Evolutionary conservation across 176 grass and related monocot genomes (phyloP).

Genomic region (Eragrostis nindensis): DNA sequence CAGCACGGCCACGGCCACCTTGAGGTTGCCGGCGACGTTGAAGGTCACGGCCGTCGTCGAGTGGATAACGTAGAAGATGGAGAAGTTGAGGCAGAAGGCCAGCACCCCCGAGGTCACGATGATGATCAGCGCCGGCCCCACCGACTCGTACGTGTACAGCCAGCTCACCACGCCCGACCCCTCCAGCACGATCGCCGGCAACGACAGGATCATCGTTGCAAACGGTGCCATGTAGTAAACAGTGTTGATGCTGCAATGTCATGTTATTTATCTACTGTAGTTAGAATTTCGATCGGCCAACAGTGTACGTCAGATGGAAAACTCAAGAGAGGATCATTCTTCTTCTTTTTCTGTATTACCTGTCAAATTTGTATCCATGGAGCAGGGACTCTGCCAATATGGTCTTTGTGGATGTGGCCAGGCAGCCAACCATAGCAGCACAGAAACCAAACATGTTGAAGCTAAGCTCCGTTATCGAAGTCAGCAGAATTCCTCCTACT

Average conservation of each 20-base stretch:
- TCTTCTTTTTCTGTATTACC: too few relatives aligned
- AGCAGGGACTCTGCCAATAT: constrained; percentile 83
- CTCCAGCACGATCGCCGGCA: constrained; percentile 63
- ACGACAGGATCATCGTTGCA: constrained; percentile 74
- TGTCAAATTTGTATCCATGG: constrained; percentile 91
- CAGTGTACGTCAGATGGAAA: background rate
- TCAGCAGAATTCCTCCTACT: constrained; percentile 74
- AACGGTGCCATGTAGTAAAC: constrained; percentile 92
- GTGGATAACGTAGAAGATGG: constrained; percentile 84
- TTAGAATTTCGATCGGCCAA: too few relatives aligned
- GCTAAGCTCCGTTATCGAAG: constrained; percentile 75
- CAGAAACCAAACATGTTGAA: constrained; percentile 82
- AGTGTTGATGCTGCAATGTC: constrained; percentile 83
- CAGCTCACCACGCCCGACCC: constrained; percentile 62
- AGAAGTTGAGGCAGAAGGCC: constrained; percentile 86
- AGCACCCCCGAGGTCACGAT: constrained; percentile 64
- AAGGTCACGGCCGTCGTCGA: constrained; percentile 80
- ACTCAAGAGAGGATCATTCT: background rate
- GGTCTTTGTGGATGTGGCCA: constrained; percentile 87
- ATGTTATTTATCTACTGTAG: too few relatives aligned
- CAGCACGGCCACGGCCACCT: constrained; percentile 86
- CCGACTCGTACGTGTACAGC: constrained; percentile 64
- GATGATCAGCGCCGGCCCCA: constrained; percentile 57
- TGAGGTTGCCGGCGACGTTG: constrained; percentile 80
- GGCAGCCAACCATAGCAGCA: constrained; percentile 77